Evolutionary conservation across 2,329 filamentous ascomycete species (phyloP), one percentile per base, ranked within the genome.

Genomic region (Dichotomopilus funicola): DNA sequence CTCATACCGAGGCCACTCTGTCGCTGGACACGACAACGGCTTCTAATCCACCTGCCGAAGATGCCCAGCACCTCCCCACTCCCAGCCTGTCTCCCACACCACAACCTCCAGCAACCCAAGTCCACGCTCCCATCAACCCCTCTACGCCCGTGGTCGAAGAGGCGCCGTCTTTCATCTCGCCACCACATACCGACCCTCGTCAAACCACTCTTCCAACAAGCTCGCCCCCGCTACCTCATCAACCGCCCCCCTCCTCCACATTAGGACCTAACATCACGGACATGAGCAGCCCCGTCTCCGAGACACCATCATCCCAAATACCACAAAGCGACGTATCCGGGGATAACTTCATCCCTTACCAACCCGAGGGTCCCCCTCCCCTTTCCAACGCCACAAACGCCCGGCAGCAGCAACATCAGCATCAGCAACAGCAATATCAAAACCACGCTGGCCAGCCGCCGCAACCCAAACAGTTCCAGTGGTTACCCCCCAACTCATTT

Each of bases 311-410:
- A 9, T 6, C 10, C n/a, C 6, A 43, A 8, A 27, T n/a, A 13
- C n/a, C 44, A 13, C 27, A 59, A 11, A 27, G 19, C 19, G 19
- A 27, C 19, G 40, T 58, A 12, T 49, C 62, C 4, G 61, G 64
- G 1, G 73, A 78, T 50, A 63, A 77, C 27, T 83, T 83, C 58
- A 70, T 83, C 31, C 73, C 73, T 0, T 82, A 82, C 59, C 77
- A 82, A 56, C 79, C 80, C 0, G 74, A 79, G n/a, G 80, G 79
- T 0, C 75, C 78, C 1, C 57, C 58, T 69, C 0, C 72, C 79
- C 19, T 27, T 27, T 27, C 19, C 19, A 27, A 27, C 19, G 19
- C 19, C 19, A 27, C 19, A 27, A 27, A 27, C 19, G 19, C 19
- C 19, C 19, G 19, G 19, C 19, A 27, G 19, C 19, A 27, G 7